Evolutionary conservation across 2,329 filamentous ascomycete species (phyloP).

Genomic region (Penicillium sclerotigenum): DNA sequence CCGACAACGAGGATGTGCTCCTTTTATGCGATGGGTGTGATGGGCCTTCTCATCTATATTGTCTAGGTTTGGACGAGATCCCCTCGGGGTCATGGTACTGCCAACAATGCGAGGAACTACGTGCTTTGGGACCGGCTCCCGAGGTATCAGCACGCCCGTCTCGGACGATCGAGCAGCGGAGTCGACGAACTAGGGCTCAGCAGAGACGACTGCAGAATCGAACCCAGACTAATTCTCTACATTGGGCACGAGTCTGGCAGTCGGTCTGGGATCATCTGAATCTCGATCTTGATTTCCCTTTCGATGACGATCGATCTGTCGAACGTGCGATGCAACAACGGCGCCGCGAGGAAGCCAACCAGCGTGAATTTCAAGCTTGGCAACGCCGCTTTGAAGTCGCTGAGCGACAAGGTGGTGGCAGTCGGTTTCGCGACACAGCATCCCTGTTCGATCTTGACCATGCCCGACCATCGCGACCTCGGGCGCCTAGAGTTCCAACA

Average conservation of each 20-base stretch:
- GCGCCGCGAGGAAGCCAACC: slow-evolving; percentile 49
- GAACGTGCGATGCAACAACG: slow-evolving; percentile 56
- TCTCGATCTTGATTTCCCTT: slow-evolving; percentile 80
- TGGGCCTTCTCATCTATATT: slow-evolving; percentile 86
- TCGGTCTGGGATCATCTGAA: slow-evolving; percentile 77
- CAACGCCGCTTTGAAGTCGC: slow-evolving; percentile 80
- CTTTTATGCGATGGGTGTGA: slow-evolving; percentile 91
- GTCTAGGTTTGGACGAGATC: slow-evolving; percentile 74
- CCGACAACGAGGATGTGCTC: slow-evolving; percentile 78
- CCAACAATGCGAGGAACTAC: slow-evolving; percentile 65
- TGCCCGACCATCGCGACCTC: slow-evolving; percentile 41
- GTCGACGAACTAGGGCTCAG: slow-evolving; percentile 47
- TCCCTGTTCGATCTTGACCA: slow-evolving; percentile 55
- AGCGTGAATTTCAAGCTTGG: slow-evolving; percentile 67
- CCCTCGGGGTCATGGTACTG: slow-evolving; percentile 86
- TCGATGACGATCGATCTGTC: slow-evolving; percentile 66
- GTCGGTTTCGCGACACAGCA: slow-evolving; percentile 68
- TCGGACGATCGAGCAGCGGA: slow-evolving; percentile 45
- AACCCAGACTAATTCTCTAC: slow-evolving; percentile 47
- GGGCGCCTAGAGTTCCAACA: slow-evolving; percentile 37
- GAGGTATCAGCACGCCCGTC: slow-evolving; percentile 32
- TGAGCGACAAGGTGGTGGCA: slow-evolving; percentile 70
- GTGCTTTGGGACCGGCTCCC: slow-evolving; percentile 40
- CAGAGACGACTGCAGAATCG: slow-evolving; percentile 41
- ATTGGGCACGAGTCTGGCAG: slow-evolving; percentile 81